phyloP scores from a whole-genome alignment of 2,329 filamentous ascomycete species.

The Talaromyces sp. region DNA sequence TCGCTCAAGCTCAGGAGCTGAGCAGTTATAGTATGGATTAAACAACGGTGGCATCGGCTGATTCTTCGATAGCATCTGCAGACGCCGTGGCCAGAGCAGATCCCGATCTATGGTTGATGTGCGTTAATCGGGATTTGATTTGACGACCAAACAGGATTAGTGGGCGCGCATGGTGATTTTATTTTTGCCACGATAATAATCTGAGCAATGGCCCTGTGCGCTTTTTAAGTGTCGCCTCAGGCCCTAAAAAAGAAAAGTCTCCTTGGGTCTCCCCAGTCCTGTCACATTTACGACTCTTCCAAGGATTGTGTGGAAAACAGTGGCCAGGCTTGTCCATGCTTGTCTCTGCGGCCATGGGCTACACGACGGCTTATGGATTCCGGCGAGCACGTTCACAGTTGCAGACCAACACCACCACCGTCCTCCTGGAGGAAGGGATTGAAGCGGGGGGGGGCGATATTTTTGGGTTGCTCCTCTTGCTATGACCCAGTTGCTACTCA shows the following conservation, averaged over 20 bases:
- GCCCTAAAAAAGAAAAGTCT: not conserved
- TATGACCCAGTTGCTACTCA: not conserved
- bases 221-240: not conserved
- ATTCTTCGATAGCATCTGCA: slow-evolving; percentile 22
- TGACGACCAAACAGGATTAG: slow-evolving; percentile 13
- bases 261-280: not conserved
- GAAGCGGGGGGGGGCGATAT: not conserved
- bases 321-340: not conserved
- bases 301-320: not conserved
- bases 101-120: slow-evolving; percentile 22
- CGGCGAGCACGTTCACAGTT: not conserved
- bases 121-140: slow-evolving; percentile 28
- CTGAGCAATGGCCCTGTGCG: not conserved
- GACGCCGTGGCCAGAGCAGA: slow-evolving; percentile 18
- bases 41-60: slow-evolving; percentile 15
- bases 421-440: not conserved
- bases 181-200: not conserved
- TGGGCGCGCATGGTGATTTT: slow-evolving; percentile 8
- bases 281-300: not conserved
- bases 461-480: not conserved
- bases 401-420: not conserved
- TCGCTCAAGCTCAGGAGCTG: slow-evolving; percentile 15
- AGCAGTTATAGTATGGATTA: slow-evolving; percentile 23
- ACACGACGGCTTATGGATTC: not conserved
- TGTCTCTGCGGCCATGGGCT: not conserved